Evolutionary conservation across 345 rosid species (phyloP).

Genomic region (Acer negundo): DNA sequence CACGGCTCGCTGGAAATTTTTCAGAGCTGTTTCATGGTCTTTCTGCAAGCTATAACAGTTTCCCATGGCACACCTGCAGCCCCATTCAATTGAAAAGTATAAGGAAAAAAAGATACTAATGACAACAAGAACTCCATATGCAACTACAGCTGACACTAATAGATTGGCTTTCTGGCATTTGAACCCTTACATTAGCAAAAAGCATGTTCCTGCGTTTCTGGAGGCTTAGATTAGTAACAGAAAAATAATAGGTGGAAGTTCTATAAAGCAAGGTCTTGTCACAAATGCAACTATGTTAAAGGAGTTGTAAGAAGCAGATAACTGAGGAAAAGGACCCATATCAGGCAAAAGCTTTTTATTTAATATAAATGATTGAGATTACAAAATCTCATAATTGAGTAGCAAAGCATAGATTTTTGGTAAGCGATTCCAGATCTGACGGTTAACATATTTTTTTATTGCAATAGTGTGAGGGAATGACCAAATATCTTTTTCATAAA

Average conservation of each 20-base stretch:
- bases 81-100: constrained; percentile 15
- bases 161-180: too few species aligned
- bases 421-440: too few species aligned
- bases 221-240: not conserved
- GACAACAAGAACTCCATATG: not conserved
- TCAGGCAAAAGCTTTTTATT: too few species aligned
- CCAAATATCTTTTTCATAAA: too few species aligned
- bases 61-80: constrained; percentile 96
- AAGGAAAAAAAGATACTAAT: not conserved
- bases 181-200: not conserved
- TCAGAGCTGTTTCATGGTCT: constrained; percentile 96
- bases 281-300: too few species aligned
- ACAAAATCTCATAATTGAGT: too few species aligned
- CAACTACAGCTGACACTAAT: not conserved
- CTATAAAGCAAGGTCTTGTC: not conserved
- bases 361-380: too few species aligned
- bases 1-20: constrained; percentile 90
- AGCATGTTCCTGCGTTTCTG: not conserved
- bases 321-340: too few species aligned
- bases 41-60: constrained; percentile 97
- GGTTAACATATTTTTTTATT: too few species aligned
- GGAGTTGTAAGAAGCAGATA: too few species aligned
- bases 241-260: not conserved
- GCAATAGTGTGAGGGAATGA: too few species aligned
- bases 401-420: too few species aligned